Evolutionary conservation across 371 early-diverging fungal genomes (phyloP), one percentile per base, ranked within the genome.

Genomic region (Syncephalis plumigaleata): DNA sequence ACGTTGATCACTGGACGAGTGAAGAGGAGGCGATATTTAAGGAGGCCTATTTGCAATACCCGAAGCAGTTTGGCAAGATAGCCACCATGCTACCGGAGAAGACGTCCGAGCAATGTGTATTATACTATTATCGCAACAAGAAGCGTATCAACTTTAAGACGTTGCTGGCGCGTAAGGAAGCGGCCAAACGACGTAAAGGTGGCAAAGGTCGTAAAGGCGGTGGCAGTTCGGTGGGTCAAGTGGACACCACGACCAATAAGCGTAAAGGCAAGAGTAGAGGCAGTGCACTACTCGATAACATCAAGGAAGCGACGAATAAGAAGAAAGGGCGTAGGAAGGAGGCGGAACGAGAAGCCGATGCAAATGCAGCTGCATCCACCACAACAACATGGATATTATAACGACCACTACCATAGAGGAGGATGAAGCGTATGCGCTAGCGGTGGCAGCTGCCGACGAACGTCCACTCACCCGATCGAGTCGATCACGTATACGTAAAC

Each of bases 41-140:
- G 47, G 66, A 75, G 46, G 71, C 75, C 9, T 82, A 89, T 44
- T 68, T 84, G 52, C 68, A 71, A 47, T 80, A 77, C 51, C 92
- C 91, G 0, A 95, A 95, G 56, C 80, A 85, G 58, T 95, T 95
- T 62, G 81, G 77, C 20, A 83, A 81, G 58, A 91, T 95, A 46
- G 72, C 91, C 0, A 59, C 65, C 4, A 69, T 67, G 9, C 51
- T 95, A n/a, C 71, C 70, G 16, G 66, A 70, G 51, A 95, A 95
- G 64, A 75, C 79, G 0, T 73, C 81, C 7, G 64, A 74, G 17
- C 88, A 90, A 50, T 91, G 91, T 54, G 87, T 93, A 4, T 87
- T 87, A 44, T 95, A 90, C 57, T 95, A 95, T 59, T 81, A 88
- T 21, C 84, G 87, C 51, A 90, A 92, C 66, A 74, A 72, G 43